Evolutionary conservation across 345 rosid genomes (phyloP), one percentile per base, ranked within the genome.

Genomic region (Conringia planisiliqua): DNA sequence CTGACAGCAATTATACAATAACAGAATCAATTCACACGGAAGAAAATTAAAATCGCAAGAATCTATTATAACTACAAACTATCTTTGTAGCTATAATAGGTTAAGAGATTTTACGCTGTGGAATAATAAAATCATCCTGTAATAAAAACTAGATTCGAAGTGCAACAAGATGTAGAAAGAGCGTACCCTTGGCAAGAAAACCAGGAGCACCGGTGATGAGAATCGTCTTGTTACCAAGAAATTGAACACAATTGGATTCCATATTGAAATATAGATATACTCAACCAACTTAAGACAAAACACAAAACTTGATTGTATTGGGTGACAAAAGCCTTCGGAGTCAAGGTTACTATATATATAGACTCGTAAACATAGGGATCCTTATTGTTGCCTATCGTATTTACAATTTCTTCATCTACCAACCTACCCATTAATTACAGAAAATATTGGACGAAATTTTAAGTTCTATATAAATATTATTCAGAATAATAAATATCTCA

Each of bases 121-220:
- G 14, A 32, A 32, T 18, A 5, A 12, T 26, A 66, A 20, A 29
- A 66, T 33, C 44, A 66, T 33, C 44, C 13, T 35, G 50, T 6
- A 33, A 2, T 11, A 59, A 20, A 60, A 16, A 30, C 39, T 1
- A 40, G 33, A 72, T 10, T 24, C 14, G 10, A 72, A 39, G 24
- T 62, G 43, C 35, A 30, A 46, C 3, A 13, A 32, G 33, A 29
- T 69, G 27, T 43, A 40, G 32, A 59, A 68, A 68, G 56, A 33
- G 35, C 44, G 46, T 70, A 79, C 83, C 71, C 47, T 85, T 85
- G 35, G 78, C 88, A 38, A 85, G 78, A 55, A 82, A 85, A 12
- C 88, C 88, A 56, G 88, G 77, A 44, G 78, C 82, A 14, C 88
- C 88, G 22, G 83, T 81, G 71, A 85, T 68, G 58, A 85, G 59